A percentile compares a stretch with the other conserved stretches of the same genome.
Conservation (phyloP, 2,329 filamentous ascomycete species). For the Penicillium sp. region DNA sequence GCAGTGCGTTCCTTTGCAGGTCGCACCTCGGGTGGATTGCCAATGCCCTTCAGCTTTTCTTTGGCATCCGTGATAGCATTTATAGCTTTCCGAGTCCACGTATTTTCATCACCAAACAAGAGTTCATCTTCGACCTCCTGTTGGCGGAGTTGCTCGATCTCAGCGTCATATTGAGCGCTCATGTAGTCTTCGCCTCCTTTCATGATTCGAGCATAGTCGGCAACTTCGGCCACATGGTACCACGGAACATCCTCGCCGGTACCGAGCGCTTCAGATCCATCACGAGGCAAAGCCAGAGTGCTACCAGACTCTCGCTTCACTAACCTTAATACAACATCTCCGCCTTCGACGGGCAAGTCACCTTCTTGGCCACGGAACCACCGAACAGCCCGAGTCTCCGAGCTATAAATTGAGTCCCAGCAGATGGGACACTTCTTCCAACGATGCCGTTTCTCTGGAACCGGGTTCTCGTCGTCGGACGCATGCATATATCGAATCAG, state of each 20-base stretch:
- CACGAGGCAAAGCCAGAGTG: conserved; percentile 83
- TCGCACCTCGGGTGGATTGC: conserved; percentile 61
- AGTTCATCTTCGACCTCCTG: conserved; percentile 89
- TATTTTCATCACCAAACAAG: conserved; percentile 88
- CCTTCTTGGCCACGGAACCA: conserved; percentile 91
- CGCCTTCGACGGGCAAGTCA: conserved; percentile 75
- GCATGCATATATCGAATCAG: conserved; percentile 95
- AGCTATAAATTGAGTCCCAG: conserved; percentile 89
- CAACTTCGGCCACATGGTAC: conserved; percentile 90
- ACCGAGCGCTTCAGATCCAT: conserved; percentile 71
- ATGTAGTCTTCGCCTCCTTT: conserved; percentile 91
- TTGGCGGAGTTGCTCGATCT: conserved; percentile 71
- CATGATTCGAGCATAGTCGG: conserved; percentile 95
- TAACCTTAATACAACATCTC: conserved; percentile 84
- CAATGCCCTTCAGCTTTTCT: conserved; percentile 70
- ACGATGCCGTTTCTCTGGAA: conserved; percentile 68
- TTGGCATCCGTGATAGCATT: conserved; percentile 72
- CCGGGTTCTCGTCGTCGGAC: conserved; percentile 67
- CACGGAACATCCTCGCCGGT: conserved; percentile 81
- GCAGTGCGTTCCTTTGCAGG: conserved; percentile 52
- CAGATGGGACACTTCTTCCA: conserved; percentile 98
- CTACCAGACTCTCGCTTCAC: conserved; percentile 79
- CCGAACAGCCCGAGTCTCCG: conserved; percentile 83
- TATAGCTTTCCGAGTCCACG: conserved; percentile 87
- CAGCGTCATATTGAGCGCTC: conserved; percentile 73